phyloP scores from a whole-genome alignment of 1,284 basidiomycete genomes.

The Termitomyces sp. region DNA sequence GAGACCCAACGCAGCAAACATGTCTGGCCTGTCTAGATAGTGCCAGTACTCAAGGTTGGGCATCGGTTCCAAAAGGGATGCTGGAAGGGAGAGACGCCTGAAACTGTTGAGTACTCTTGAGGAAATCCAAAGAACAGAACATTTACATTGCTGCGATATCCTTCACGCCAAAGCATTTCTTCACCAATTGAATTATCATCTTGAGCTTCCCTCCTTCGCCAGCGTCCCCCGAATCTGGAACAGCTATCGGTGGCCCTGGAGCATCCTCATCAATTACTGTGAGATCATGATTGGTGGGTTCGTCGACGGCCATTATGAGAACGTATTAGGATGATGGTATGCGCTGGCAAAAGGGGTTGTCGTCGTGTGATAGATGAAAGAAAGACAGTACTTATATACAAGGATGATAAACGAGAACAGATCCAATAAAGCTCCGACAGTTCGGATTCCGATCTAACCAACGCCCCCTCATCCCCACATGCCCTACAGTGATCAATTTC shows the following conservation, averaged over 20 bases:
- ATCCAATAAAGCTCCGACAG: slow-evolving; percentile 12
- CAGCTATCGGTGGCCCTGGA: slow-evolving; percentile 56
- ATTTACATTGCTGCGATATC: slow-evolving; percentile 86
- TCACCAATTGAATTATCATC: slow-evolving; percentile 85
- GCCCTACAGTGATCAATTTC: not conserved
- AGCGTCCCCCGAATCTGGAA: slow-evolving; percentile 69
- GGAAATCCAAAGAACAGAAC: not conserved
- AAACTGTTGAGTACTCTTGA: not conserved
- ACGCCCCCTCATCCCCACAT: not conserved
- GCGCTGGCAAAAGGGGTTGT: not conserved
- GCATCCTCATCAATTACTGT: slow-evolving; percentile 45
- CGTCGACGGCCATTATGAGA: slow-evolving; percentile 13
- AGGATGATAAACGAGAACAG: slow-evolving; percentile 6
- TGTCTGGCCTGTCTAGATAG: slow-evolving; percentile 89
- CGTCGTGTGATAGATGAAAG: slow-evolving; percentile 5
- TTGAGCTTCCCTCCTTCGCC: slow-evolving; percentile 88
- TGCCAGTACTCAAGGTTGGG: slow-evolving; percentile 96
- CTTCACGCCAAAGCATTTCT: slow-evolving; percentile 85
- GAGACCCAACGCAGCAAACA: slow-evolving; percentile 77
- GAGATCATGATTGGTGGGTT: slow-evolving; percentile 1
- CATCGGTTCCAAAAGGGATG: slow-evolving; percentile 85
- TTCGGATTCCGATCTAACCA: slow-evolving; percentile 1
- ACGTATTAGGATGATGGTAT: not conserved
- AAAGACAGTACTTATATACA: slow-evolving; percentile 1
- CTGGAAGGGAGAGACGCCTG: slow-evolving; percentile 86